Evolutionary conservation across 306 rosid genomes (phyloP).

Genomic region (Canavalia gladiata): DNA sequence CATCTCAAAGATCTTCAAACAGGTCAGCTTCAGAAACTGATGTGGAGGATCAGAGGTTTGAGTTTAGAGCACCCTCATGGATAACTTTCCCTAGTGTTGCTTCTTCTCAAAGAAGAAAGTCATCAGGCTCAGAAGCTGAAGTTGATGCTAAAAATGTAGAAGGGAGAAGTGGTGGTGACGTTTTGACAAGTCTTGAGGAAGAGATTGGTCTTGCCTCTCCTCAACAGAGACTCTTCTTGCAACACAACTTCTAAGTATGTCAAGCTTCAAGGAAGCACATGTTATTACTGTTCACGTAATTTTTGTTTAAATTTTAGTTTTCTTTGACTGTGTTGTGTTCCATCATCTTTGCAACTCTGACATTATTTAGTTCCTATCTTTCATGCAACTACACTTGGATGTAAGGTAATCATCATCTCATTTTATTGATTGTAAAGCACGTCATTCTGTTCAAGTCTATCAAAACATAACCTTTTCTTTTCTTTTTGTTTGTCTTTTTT

Average conservation of each 20-base stretch:
- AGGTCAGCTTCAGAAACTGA: slow-evolving; percentile 82
- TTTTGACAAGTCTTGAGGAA: slow-evolving; percentile 91
- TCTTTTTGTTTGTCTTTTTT: too few species aligned
- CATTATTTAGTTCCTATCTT: not conserved
- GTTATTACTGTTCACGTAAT: too few species aligned
- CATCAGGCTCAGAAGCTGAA: slow-evolving; percentile 87
- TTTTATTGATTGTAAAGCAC: not conserved
- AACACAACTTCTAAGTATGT: slow-evolving; percentile 72
- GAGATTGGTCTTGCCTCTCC: slow-evolving; percentile 99
- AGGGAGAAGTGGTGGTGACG: slow-evolving; percentile 72
- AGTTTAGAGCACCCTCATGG: slow-evolving; percentile 96
- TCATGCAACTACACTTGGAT: not conserved
- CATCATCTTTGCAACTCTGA: not conserved
- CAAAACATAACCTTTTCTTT: not conserved
- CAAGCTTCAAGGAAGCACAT: not conserved
- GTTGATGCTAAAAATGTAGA: slow-evolving; percentile 78
- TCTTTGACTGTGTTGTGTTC: too few species aligned
- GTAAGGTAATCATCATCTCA: not conserved
- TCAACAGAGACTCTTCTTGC: slow-evolving; percentile 80
- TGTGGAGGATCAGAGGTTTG: slow-evolving; percentile 81
- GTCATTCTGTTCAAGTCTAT: not conserved
- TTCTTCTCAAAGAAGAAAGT: slow-evolving; percentile 94
- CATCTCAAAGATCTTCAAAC: slow-evolving; percentile 88
- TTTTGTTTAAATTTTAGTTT: too few species aligned
- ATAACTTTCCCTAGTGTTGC: slow-evolving; percentile 95